These are phyloP conservation scores for Ustanciosporium gigantosporum DNA, from an alignment of 1,284 basidiomycete genomes.

Conservation along the genomic window DNA sequence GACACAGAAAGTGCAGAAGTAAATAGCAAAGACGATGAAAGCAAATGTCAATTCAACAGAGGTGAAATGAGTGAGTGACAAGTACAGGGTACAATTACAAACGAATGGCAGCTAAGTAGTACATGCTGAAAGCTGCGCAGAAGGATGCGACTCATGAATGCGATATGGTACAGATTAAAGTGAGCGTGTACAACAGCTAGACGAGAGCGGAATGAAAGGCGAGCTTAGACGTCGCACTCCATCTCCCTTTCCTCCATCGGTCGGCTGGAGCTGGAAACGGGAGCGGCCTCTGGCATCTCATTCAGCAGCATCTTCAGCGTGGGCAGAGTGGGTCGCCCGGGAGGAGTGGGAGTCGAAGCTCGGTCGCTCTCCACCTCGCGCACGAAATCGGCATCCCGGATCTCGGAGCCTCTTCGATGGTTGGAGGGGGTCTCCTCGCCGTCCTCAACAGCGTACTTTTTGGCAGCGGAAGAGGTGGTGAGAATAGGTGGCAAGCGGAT, in stretches of 20 bases:
- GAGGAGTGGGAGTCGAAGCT: conserved; percentile 24
- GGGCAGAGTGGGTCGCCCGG: conserved; percentile 34
- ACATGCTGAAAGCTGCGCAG: too few species aligned
- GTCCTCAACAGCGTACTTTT: conserved; percentile 1
- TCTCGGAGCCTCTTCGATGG: not conserved
- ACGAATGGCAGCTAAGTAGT: too few species aligned
- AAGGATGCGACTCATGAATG: too few species aligned
- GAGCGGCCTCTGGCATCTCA: conserved; percentile 14
- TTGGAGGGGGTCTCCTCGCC: conserved; percentile 24
- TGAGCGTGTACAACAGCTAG: too few species aligned
- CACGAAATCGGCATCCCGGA: not conserved
- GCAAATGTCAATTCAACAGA: too few species aligned
- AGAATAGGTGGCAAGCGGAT: conserved; percentile 27
- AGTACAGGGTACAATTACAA: too few species aligned
- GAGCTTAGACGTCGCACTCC: conserved; percentile 17
- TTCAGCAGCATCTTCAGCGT: conserved; percentile 40
- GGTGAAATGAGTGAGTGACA: too few species aligned
- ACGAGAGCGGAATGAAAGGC: too few species aligned
- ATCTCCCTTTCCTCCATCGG: conserved; percentile 24
- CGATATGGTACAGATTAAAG: too few species aligned
- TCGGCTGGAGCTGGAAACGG: not conserved
- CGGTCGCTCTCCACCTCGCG: conserved; percentile 15
- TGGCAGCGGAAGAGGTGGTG: not conserved
- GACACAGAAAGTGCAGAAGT: too few species aligned
- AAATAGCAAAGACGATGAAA: too few species aligned